Evolutionary conservation across 2,329 filamentous ascomycete species (phyloP).

Genomic region (Lachnellula cervina): DNA sequence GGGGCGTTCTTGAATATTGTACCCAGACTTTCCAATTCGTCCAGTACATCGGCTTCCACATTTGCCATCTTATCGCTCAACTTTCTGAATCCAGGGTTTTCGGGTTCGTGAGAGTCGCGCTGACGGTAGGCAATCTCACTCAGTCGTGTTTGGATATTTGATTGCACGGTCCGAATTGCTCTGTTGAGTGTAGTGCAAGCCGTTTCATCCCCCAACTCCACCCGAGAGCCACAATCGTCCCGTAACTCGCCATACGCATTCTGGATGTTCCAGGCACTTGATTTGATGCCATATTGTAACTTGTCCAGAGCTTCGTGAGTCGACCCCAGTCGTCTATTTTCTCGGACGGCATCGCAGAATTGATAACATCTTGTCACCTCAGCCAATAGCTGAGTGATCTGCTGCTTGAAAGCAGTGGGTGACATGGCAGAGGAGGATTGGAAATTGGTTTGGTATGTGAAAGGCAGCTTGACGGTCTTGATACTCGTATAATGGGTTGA

Average conservation of each 20-base stretch:
- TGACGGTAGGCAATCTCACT: conserved; percentile 10
- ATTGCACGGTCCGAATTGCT: conserved; percentile 7
- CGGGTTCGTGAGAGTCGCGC: background rate
- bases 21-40: conserved; percentile 3
- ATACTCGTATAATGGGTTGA: background rate
- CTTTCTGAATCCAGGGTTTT: conserved; percentile 15
- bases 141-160: conserved; percentile 9
- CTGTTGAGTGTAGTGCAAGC: conserved; percentile 2
- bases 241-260: conserved; percentile 7
- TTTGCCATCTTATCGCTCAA: conserved; percentile 2
- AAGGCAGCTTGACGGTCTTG: conserved; percentile 5
- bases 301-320: conserved; percentile 13
- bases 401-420: conserved; percentile 16
- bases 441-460: conserved; percentile 1
- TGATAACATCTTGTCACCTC: conserved; percentile 12
- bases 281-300: conserved; percentile 10
- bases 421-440: conserved; percentile 12
- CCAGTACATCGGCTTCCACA: conserved; percentile 6
- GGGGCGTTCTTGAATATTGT: conserved; percentile 5
- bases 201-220: conserved; percentile 20
- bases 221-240: conserved; percentile 13
- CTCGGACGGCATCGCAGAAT: conserved; percentile 12
- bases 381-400: conserved; percentile 9
- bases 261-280: conserved; percentile 6
- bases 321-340: conserved; percentile 12